Base-by-base conservation (phyloP, 1,284 basidiomycete genomes). In the Macrocybe sp. region DNA sequence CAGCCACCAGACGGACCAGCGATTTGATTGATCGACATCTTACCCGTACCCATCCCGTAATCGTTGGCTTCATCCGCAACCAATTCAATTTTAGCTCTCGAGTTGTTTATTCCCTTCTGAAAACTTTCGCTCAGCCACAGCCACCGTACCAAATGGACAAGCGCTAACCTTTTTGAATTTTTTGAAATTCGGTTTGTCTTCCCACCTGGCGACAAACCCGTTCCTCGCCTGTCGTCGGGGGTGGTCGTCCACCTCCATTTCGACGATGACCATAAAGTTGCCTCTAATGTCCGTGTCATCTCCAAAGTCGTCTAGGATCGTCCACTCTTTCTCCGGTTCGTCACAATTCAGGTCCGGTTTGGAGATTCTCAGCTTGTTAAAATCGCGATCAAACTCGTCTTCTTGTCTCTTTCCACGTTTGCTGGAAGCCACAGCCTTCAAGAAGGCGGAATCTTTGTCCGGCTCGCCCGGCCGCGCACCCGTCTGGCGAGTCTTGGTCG, bases 231-330 rank as follows among this genome's bases (percentile, higher is more conserved):
- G 38, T 44, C 46, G 34, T 38, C 45, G 44, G 7, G 51, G 37
- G 33, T 51, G 66, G 64, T 63, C 64, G 57, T 65, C 74, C 8
- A 84, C 65, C 28, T 84, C 81, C 68, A 88, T 68, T 59, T 92
- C 88, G 12, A 90, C 69, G 36, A 93, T 77, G 22, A 87, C 77
- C 82, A 94, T 92, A 52, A 93, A 94, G 59, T 93, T 93, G 0
- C 92, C 92, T 45, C 83, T 66, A 43, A 90, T 50, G 45, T 75
- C 73, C 2, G 63, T 65, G 45, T 87, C 78, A 53, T 88, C 79
- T 12, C 83, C 85, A 62, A 92, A 89, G 45, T 89, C 83, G 29
- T 81, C 81, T 32, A 92, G 62, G 8, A 89, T 64, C 2, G 72
- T 73, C 83, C 83, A 89, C 44, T 78, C 75, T 41, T 78, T 67